Conservation (phyloP, 106 monocot species). For the Dendrobium huoshanense region DNA sequence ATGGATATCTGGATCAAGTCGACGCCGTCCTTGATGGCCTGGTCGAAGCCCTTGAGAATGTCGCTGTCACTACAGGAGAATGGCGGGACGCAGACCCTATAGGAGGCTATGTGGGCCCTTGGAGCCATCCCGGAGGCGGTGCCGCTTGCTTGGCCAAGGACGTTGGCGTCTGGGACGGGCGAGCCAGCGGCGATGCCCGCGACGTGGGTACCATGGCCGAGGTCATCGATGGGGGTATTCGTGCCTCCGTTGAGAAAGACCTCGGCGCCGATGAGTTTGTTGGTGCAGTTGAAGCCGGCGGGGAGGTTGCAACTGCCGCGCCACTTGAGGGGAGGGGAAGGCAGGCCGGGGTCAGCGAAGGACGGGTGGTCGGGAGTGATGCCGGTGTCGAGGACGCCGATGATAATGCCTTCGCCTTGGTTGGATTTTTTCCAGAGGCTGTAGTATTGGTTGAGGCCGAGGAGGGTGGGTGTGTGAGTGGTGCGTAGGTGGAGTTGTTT, state of each 20-base stretch:
- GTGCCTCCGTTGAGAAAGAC: not conserved
- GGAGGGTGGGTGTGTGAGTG: conserved; percentile 16
- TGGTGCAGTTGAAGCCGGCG: conserved; percentile 18
- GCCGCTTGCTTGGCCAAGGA: conserved; percentile 26
- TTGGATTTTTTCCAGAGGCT: conserved; percentile 15
- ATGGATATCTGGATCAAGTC: conserved; percentile 22
- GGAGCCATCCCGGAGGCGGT: conserved; percentile 32
- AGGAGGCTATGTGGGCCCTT: conserved; percentile 13
- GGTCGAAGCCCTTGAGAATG: conserved; percentile 13
- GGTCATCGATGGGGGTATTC: conserved; percentile 1
- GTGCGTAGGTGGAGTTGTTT: conserved; percentile 3
- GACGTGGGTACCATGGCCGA: conserved; percentile 38
- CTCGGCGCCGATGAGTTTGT: conserved; percentile 39
- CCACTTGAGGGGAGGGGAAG: conserved; percentile 35
- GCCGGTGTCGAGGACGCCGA: conserved; percentile 48
- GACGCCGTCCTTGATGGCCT: conserved; percentile 25
- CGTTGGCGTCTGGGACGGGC: conserved; percentile 17
- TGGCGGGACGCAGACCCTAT: conserved; percentile 7
- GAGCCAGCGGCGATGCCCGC: conserved; percentile 27
- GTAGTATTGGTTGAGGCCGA: not conserved
- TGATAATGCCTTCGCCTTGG: conserved; percentile 38
- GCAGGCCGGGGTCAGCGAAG: conserved; percentile 28
- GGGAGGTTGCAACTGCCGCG: conserved; percentile 25
- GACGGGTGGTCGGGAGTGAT: conserved; percentile 34
- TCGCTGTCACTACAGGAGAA: not conserved